Evolutionary conservation across 1,139 yeast species (phyloP).

Genomic region (Candida tetrigidarum): DNA sequence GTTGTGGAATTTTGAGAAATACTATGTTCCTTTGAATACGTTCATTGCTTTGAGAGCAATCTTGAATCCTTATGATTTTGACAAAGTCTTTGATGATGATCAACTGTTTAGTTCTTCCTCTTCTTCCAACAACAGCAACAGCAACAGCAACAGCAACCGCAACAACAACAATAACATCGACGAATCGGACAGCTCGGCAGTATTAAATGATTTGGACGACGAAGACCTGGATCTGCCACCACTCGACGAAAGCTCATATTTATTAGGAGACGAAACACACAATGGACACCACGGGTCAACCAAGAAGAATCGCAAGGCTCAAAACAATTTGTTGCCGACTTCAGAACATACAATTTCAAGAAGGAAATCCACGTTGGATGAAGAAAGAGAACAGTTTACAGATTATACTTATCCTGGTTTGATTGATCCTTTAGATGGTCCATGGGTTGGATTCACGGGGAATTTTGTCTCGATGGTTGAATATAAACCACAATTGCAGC

Average conservation of each 20-base stretch:
- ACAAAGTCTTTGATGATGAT: conserved; percentile 46
- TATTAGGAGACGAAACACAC: conserved; percentile 21
- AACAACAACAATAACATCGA: background rate
- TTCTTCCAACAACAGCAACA: no score
- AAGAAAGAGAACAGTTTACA: conserved; percentile 54
- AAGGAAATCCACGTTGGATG: conserved; percentile 55
- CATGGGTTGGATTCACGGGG: conserved; percentile 62
- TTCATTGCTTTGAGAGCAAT: conserved; percentile 70
- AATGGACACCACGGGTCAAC: background rate
- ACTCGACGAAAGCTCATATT: conserved; percentile 33
- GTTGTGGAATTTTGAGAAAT: conserved; percentile 59
- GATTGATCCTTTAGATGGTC: conserved; percentile 54
- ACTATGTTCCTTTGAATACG: conserved; percentile 60
- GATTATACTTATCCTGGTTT: conserved; percentile 56
- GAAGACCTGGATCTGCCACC: conserved; percentile 13
- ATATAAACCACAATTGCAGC: conserved; percentile 20
- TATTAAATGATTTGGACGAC: conserved; percentile 9
- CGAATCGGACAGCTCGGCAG: conserved; percentile 11
- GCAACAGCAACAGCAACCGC: no score
- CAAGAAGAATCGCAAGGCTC: conserved; percentile 6
- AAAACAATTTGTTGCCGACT: background rate
- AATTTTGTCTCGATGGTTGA: conserved; percentile 50
- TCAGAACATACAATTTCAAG: conserved; percentile 18
- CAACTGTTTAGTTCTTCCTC: conserved; percentile 15
- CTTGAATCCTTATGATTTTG: conserved; percentile 46